Conservation (phyloP, 371 early-diverging fungal genomes). For the Rhizopus stolonifer region DNA sequence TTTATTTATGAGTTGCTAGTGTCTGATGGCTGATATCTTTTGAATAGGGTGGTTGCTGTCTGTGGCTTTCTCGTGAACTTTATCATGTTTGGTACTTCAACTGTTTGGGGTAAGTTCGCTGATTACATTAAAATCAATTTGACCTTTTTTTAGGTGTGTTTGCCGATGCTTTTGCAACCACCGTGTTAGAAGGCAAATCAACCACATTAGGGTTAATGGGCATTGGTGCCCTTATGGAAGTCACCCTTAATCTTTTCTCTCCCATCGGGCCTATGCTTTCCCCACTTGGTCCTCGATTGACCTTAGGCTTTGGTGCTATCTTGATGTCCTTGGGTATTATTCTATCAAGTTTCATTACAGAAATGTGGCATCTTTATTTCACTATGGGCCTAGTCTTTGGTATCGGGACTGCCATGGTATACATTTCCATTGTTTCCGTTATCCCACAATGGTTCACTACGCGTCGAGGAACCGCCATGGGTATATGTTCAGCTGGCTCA, state of each 20-base stretch:
- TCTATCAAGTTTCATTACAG: conserved; percentile 54
- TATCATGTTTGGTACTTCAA: conserved; percentile 36
- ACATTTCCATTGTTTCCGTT: conserved; percentile 63
- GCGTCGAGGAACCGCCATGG: conserved; percentile 73
- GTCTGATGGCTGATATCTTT: too few species aligned
- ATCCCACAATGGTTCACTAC: conserved; percentile 76
- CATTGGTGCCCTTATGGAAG: conserved; percentile 43
- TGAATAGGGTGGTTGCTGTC: conserved; percentile 30
- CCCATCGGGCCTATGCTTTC: conserved; percentile 44
- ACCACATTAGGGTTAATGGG: conserved; percentile 46
- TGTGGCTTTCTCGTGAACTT: conserved; percentile 37
- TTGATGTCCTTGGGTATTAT: conserved; percentile 55
- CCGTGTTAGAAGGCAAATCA: conserved; percentile 35
- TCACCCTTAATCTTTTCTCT: conserved; percentile 42
- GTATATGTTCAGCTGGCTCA: conserved; percentile 73
- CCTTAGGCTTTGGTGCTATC: conserved; percentile 59
- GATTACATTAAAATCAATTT: too few species aligned
- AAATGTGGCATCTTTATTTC: conserved; percentile 60
- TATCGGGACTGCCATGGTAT: conserved; percentile 53
- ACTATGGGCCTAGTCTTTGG: conserved; percentile 68
- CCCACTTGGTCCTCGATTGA: conserved; percentile 54
- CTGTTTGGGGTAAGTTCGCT: conserved; percentile 38
- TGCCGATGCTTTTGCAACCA: conserved; percentile 30
- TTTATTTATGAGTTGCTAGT: too few species aligned
- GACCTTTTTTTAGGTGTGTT: conserved; percentile 44